Percentiles rank a stretch among this genome's conserved stretches.
Conservation (phyloP, 2,329 filamentous ascomycete species). For the Exophiala mesophila region DNA sequence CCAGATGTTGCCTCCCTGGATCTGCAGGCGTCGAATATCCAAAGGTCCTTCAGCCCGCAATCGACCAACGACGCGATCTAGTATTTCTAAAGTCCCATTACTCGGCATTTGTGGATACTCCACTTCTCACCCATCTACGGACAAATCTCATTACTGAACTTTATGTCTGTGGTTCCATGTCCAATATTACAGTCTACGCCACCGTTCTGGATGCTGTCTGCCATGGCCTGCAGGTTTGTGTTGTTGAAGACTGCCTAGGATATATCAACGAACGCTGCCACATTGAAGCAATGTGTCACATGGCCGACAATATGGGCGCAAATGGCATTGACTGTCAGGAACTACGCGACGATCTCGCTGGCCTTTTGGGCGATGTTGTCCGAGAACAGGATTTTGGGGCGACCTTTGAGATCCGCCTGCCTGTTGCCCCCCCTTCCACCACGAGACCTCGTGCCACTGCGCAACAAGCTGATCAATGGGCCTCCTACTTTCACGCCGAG, state of each 20-base stretch:
- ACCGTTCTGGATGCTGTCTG: constrained; percentile 86
- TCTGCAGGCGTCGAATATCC: constrained; percentile 47
- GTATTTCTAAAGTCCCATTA: constrained; percentile 70
- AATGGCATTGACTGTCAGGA: constrained; percentile 57
- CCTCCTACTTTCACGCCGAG: constrained; percentile 7
- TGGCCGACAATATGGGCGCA: constrained; percentile 71
- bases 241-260: constrained; percentile 84
- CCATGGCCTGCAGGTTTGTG: constrained; percentile 79
- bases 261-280: constrained; percentile 68
- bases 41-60: constrained; percentile 45
- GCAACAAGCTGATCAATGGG: constrained; percentile 16
- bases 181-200: constrained; percentile 84
- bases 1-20: constrained; percentile 37
- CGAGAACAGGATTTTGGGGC: constrained; percentile 24
- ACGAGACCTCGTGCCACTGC: constrained; percentile 10
- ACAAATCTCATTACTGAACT: constrained; percentile 83
- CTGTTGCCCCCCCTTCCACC: constrained; percentile 10
- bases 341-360: constrained; percentile 49
- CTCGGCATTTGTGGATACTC: constrained; percentile 75
- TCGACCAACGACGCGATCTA: constrained; percentile 49
- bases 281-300: constrained; percentile 62
- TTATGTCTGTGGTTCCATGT: constrained; percentile 80
- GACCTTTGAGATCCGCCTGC: constrained; percentile 22
- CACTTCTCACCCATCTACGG: constrained; percentile 70
- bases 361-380: constrained; percentile 36